Conservation (phyloP, 2,329 filamentous ascomycete genomes). For the Acephala macrosclerotiorum region DNA sequence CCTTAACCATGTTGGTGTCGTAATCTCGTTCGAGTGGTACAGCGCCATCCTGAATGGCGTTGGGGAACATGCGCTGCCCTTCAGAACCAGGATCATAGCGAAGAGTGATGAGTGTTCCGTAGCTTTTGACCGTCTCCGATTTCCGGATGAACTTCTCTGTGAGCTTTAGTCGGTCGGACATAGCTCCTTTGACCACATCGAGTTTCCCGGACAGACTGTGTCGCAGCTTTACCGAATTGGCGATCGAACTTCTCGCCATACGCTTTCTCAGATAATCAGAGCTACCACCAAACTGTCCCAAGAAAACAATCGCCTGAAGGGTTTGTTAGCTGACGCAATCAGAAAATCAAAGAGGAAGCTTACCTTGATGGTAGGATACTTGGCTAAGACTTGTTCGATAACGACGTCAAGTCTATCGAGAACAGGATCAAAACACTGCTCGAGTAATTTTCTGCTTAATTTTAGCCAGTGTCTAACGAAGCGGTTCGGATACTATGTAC, state of each 20-base stretch:
- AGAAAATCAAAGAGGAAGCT: too few species aligned
- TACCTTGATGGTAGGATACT: neutral
- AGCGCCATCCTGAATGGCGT: constrained; percentile 15
- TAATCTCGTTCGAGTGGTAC: constrained; percentile 13
- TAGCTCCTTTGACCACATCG: constrained; percentile 23
- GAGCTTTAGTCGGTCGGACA: constrained; percentile 15
- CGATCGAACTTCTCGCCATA: constrained; percentile 21
- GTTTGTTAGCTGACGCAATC: constrained; percentile 4
- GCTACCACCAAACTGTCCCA: constrained; percentile 29
- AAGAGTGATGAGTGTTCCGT: constrained; percentile 19
- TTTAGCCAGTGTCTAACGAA: neutral
- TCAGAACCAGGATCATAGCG: constrained; percentile 6
- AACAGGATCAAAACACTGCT: constrained; percentile 21
- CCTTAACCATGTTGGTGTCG: constrained; percentile 12
- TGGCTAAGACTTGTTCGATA: constrained; percentile 7
- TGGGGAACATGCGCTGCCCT: constrained; percentile 14
- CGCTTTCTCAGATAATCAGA: constrained; percentile 25
- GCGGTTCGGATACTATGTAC: neutral
- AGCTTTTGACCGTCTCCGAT: constrained; percentile 22
- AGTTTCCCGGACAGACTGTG: constrained; percentile 25
- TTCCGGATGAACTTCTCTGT: constrained; percentile 20
- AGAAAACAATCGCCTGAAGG: constrained; percentile 21
- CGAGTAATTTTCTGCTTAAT: constrained; percentile 13
- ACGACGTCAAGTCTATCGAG: constrained; percentile 14
- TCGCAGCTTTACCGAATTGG: constrained; percentile 13